These are phyloP conservation scores for Globisporangium carolinianum DNA, from an alignment of 352 stramenopile genomes.

Conservation along the genomic window DNA sequence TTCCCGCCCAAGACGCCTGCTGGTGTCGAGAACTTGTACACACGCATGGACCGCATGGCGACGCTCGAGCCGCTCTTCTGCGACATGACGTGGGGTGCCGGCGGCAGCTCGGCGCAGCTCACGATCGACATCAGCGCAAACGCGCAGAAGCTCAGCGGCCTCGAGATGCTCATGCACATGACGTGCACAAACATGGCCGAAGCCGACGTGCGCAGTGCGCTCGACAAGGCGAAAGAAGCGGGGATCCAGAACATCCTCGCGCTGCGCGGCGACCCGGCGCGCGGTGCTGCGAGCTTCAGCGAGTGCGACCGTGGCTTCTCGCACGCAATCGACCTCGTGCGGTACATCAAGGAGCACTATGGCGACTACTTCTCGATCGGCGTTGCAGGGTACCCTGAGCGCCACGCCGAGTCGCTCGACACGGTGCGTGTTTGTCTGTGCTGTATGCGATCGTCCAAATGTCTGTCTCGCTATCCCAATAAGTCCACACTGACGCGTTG, in stretches of 20 bases:
- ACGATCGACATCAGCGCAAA: slow-evolving; percentile 93
- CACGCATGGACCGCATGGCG: slow-evolving; percentile 95
- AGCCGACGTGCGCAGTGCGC: slow-evolving; percentile 88
- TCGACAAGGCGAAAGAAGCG: slow-evolving; percentile 85
- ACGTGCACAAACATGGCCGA: slow-evolving; percentile 98
- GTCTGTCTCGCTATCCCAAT: too few species aligned
- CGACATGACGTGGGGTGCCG: slow-evolving; percentile 99
- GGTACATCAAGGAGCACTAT: slow-evolving; percentile 94
- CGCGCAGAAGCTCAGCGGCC: slow-evolving; percentile 86
- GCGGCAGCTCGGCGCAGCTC: slow-evolving; percentile 93
- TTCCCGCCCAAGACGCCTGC: slow-evolving; percentile 96
- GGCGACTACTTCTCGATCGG: slow-evolving; percentile 95
- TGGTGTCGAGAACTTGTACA: slow-evolving; percentile 96
- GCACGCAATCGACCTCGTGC: slow-evolving; percentile 95
- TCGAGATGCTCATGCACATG: slow-evolving; percentile 94
- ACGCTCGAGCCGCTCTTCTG: slow-evolving; percentile 94
- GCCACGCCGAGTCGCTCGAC: slow-evolving; percentile 89
- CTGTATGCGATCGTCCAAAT: not conserved
- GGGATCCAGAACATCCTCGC: slow-evolving; percentile 99
- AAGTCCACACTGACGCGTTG: not conserved
- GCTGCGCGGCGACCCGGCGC: slow-evolving; percentile 93
- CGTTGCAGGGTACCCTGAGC: slow-evolving; percentile 98
- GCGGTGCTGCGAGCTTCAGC: slow-evolving; percentile 84
- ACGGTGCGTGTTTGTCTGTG: not conserved
- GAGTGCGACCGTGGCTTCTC: slow-evolving; percentile 91